phyloP scores from a whole-genome alignment of 345 rosid genomes.

The Corymbia maculata region DNA sequence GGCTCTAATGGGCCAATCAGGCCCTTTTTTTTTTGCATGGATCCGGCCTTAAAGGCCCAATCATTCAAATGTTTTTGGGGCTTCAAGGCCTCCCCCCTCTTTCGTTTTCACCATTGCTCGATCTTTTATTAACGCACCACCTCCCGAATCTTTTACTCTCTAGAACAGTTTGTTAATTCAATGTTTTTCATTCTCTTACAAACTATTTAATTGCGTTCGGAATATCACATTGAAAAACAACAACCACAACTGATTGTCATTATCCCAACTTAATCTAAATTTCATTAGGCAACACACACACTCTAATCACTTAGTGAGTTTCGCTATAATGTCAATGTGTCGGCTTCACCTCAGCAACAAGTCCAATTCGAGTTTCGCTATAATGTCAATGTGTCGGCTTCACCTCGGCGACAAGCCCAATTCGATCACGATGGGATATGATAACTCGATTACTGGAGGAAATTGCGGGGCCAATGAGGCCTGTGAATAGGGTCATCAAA shows the following conservation, averaged over 20 bases:
- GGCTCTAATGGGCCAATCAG: not conserved
- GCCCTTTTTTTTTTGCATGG: not conserved
- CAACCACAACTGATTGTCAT: rapidly evolving
- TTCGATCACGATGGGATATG: rapidly evolving
- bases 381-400: rapidly evolving
- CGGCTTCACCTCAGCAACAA: rapidly evolving
- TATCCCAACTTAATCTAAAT: not conserved
- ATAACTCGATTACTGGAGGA: not conserved
- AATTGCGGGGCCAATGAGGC: too few species aligned
- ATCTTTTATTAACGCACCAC: not conserved
- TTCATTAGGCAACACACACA: not conserved
- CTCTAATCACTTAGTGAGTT: too few species aligned
- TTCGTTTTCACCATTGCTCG: not conserved
- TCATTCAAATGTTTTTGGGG: not conserved
- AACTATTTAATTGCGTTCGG: too few species aligned
- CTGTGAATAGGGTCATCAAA: too few species aligned
- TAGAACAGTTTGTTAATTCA: too few species aligned
- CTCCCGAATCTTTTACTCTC: too few species aligned
- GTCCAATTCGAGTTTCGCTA: not conserved
- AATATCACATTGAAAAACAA: not conserved
- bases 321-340: too few species aligned
- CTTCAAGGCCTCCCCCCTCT: not conserved
- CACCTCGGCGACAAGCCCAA: not conserved
- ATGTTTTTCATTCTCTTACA: not conserved
- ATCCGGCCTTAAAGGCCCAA: not conserved